These are phyloP conservation scores for Ophiostoma piceae DNA, from an alignment of 2,329 filamentous ascomycete genomes.

Conservation along the genomic window DNA sequence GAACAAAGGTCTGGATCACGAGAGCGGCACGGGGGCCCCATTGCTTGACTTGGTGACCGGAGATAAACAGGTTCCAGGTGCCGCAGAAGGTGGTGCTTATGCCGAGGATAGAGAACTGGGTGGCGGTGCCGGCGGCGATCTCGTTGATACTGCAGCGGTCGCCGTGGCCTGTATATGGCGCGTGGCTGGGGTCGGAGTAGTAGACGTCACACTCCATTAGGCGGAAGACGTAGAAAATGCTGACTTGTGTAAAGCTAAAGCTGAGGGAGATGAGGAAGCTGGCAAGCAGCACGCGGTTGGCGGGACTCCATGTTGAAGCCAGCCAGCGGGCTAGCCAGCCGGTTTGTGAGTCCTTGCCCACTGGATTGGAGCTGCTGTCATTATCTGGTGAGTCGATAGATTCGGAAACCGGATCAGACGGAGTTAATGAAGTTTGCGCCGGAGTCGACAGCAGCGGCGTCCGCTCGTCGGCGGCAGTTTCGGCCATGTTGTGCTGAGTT, in stretches of 20 bases:
- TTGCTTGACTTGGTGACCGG: conserved; percentile 61
- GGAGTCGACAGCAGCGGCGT: conserved; percentile 24
- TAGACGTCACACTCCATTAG: conserved; percentile 68
- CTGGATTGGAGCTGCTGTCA: not conserved
- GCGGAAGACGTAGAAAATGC: conserved; percentile 59
- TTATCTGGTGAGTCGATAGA: not conserved
- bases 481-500: not conserved
- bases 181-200: conserved; percentile 50
- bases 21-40: conserved; percentile 60
- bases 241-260: conserved; percentile 47
- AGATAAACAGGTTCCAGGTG: conserved; percentile 61
- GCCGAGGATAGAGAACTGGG: conserved; percentile 58
- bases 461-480: conserved; percentile 21
- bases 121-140: conserved; percentile 60
- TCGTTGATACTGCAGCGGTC: conserved; percentile 56
- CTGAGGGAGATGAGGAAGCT: conserved; percentile 55
- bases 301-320: conserved; percentile 24
- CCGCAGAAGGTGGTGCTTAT: conserved; percentile 63
- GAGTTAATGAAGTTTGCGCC: not conserved
- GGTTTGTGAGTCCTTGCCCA: not conserved
- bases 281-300: conserved; percentile 49
- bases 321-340: conserved; percentile 22
- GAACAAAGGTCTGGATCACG: conserved; percentile 57
- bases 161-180: conserved; percentile 42
- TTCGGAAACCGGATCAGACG: not conserved